Percentiles rank a stretch among this genome's conserved stretches.
phyloP scores from a whole-genome alignment of 2,329 filamentous ascomycete species.

The Cercospora sp. region DNA sequence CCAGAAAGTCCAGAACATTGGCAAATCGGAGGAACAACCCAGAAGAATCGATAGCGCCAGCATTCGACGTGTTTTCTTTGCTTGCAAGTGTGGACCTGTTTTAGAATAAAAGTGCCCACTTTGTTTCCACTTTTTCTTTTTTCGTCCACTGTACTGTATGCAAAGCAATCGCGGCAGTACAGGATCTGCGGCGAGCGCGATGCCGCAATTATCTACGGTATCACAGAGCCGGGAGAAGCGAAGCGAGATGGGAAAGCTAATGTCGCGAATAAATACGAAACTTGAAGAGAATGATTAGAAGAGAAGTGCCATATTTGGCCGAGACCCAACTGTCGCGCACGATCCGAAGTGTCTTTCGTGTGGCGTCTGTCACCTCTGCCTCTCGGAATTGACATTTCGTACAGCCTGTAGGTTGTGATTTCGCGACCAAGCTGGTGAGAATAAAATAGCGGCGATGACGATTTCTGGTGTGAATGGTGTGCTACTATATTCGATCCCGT shows the following conservation, averaged over 20 bases:
- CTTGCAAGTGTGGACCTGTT: background rate
- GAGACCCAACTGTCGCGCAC: background rate
- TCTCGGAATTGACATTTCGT: no score
- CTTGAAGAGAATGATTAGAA: background rate
- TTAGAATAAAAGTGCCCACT: background rate
- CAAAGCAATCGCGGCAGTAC: background rate
- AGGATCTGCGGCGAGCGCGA: background rate
- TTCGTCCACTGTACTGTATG: background rate
- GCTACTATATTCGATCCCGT: background rate
- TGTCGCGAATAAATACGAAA: background rate
- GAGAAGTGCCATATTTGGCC: background rate
- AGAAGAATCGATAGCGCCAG: no score
- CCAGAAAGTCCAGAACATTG: no score
- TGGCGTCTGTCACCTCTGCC: no score
- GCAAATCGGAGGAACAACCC: no score
- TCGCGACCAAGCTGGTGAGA: background rate
- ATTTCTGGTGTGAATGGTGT: background rate
- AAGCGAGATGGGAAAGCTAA: background rate
- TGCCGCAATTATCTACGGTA: background rate
- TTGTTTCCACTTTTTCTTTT: background rate
- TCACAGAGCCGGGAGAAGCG: background rate
- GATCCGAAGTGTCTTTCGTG: background rate
- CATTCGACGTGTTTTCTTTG: background rate
- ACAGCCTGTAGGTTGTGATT: no score
- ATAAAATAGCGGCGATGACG: background rate